Evolutionary conservation across 2,329 filamentous ascomycete genomes (phyloP), one percentile per base, ranked within the genome.

Genomic region (Hyphodiscus sp.): DNA sequence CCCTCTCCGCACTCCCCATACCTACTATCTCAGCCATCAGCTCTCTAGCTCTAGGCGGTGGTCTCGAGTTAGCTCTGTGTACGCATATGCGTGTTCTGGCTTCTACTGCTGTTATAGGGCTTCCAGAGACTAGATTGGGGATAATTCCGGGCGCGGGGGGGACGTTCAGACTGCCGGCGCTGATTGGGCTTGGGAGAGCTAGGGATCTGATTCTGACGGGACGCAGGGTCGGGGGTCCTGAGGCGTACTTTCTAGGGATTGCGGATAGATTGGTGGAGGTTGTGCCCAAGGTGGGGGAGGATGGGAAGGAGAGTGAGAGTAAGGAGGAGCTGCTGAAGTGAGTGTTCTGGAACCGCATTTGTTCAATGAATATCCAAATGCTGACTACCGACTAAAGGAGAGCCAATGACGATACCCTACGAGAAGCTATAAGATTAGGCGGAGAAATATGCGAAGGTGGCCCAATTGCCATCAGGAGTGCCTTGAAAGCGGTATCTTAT

Each of bases 101-200:
- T 30, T 90, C 88, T 41, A 87, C 85, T 33, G 87, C 90, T 16
- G 74, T 78, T 20, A 83, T 99, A 51, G 91, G 84, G 0, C 81
- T 97, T 5, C 94, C 94, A 1, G 94, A 99, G 70, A 97, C 94
- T 1, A 80, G 91, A 2, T 80, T 99, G 2, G 94, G 87, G 52
- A 99, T 99, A 68, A 87, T 99, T 60, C 94, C 94, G 2, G 94
- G 94, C 55, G 94, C 92, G 1, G 94, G 94, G 44, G 94, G 92
- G 56, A 97, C 92, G 1, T 89, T 90, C 70, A 85, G 94, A 10
- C 82, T 99, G 0, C 90, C 91, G 1, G 80, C 79, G 9, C 72
- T 99, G 19, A 86, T 99, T 60, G 94, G 94, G 5, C 73, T 87
- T 20, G 76, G 79, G 23, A 83, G 91, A 52, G 94, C 94, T n/a